Evolutionary conservation across 371 early-diverging fungal genomes (phyloP).

Genomic region (Coemansia sp.): DNA sequence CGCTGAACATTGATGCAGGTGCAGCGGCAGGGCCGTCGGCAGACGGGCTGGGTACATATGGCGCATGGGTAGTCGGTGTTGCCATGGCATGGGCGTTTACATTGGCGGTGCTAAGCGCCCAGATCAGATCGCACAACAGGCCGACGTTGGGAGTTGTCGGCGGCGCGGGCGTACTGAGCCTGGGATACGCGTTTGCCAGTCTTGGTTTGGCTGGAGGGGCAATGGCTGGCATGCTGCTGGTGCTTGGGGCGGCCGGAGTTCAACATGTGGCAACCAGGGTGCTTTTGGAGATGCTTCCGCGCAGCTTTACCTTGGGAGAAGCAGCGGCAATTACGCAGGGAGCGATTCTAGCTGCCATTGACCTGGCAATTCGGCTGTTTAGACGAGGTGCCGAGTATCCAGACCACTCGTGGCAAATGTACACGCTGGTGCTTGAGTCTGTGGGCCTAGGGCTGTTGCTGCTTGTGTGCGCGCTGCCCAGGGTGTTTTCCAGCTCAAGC

Average conservation of each 20-base stretch:
- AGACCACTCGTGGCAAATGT: neutral
- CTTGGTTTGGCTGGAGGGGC: neutral
- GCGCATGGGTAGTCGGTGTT: neutral
- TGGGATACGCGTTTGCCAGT: neutral
- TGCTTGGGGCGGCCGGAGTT: neutral
- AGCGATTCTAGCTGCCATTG: constrained; percentile 1
- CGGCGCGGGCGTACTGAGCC: neutral
- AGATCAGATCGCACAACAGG: neutral
- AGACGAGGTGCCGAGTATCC: neutral
- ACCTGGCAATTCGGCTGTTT: constrained; percentile 9
- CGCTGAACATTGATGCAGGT: constrained; percentile 2
- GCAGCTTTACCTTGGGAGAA: constrained; percentile 50
- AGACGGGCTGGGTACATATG: neutral
- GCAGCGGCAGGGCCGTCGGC: neutral
- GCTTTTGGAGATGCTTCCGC: constrained; percentile 9
- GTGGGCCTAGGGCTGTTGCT: constrained; percentile 11
- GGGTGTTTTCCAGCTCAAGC: neutral
- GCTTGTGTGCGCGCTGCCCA: neutral
- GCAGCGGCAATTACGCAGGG: constrained; percentile 36
- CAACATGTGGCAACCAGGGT: neutral
- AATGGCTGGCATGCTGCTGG: neutral
- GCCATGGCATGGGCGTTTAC: constrained; percentile 15
- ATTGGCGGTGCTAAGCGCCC: neutral
- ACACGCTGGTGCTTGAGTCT: constrained; percentile 26
- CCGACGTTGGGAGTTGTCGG: neutral